These are phyloP conservation scores for Clarireedia paspali DNA, from an alignment of 2,329 filamentous ascomycete genomes.

Conservation along the genomic window DNA sequence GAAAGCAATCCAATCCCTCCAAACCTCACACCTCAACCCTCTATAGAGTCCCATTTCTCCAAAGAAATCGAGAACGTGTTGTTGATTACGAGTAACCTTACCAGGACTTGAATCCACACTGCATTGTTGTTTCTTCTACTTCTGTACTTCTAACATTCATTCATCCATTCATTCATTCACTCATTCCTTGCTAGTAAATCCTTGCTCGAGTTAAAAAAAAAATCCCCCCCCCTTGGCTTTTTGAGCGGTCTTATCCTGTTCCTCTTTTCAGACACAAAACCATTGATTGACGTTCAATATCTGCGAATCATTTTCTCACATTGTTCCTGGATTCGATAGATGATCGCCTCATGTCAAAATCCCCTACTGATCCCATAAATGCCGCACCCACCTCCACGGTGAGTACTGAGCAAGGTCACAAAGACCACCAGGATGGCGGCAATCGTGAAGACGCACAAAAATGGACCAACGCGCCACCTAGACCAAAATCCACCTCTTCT, in stretches of 20 bases:
- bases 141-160: not conserved
- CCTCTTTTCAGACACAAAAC: not conserved
- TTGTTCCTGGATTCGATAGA: conserved; percentile 27
- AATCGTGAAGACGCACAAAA: conserved; percentile 17
- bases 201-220: conserved; percentile 3
- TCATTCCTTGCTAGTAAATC: conserved; percentile 9
- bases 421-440: conserved; percentile 19
- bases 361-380: conserved; percentile 28
- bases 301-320: conserved; percentile 28
- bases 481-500: conserved; percentile 19
- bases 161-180: conserved; percentile 1
- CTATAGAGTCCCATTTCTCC: conserved; percentile 6
- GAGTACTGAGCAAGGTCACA: conserved; percentile 22
- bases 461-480: conserved; percentile 14
- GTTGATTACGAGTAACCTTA: not conserved
- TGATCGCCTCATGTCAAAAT: conserved; percentile 31
- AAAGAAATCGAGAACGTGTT: conserved; percentile 4
- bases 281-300: conserved; percentile 21
- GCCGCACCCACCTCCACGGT: conserved; percentile 26
- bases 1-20: not conserved
- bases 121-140: conserved; percentile 3
- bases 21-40: not conserved
- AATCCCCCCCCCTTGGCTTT: not conserved
- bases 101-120: not conserved
- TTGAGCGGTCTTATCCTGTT: not conserved